Conservation (phyloP, 495 filamentous ascomycete species). For the Paragyromitra xinjiangensis region DNA sequence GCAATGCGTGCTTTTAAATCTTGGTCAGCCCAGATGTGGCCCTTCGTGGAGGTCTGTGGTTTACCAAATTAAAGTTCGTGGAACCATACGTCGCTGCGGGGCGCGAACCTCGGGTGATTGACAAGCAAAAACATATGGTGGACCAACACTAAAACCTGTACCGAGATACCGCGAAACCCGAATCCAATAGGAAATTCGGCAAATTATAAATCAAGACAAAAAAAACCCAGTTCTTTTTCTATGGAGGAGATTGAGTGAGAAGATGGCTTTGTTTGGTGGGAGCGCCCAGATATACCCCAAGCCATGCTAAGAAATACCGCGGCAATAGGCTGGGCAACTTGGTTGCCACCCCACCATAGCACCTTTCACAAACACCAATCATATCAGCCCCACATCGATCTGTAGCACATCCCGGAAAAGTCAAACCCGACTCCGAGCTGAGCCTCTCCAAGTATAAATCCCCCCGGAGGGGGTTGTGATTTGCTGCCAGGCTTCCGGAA, state of each 20-base stretch:
- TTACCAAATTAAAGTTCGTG: too few species aligned
- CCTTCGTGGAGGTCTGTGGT: too few species aligned
- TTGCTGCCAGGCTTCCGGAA: background rate
- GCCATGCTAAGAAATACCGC: background rate
- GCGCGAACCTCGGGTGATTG: too few species aligned
- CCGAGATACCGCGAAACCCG: background rate
- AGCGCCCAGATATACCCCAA: background rate
- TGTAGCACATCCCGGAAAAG: too few species aligned
- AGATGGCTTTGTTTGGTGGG: background rate
- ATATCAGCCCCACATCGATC: too few species aligned
- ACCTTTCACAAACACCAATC: too few species aligned
- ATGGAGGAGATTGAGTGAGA: too few species aligned
- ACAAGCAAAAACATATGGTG: background rate
- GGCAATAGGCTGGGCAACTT: background rate
- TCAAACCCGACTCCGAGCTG: background rate
- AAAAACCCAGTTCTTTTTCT: background rate
- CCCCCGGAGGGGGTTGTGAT: background rate
- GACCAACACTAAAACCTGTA: background rate
- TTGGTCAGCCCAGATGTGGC: too few species aligned
- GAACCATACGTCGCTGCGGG: too few species aligned
- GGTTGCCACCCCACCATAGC: too few species aligned
- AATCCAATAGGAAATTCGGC: background rate
- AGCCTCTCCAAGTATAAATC: background rate
- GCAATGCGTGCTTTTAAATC: too few species aligned
- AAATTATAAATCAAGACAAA: background rate